phyloP scores from a whole-genome alignment of 2,329 filamentous ascomycete genomes.

The Cytospora schulzeri region DNA sequence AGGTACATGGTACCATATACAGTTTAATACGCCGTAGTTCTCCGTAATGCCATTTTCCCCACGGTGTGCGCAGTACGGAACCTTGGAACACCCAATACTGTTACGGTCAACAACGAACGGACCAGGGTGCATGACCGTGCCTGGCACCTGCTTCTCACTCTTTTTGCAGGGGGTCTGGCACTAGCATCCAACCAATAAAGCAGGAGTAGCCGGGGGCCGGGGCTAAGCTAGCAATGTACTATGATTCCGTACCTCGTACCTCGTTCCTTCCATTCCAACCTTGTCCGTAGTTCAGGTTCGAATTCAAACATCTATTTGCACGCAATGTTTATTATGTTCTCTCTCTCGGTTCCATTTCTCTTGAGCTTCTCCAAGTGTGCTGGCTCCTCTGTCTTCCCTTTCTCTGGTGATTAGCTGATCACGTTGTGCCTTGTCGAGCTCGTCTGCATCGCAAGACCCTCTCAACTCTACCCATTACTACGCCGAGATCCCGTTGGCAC shows the following conservation, averaged over 20 bases:
- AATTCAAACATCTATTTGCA: constrained; percentile 4
- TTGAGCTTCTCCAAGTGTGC: constrained; percentile 16
- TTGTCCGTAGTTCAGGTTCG: constrained; percentile 15
- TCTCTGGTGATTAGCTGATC: constrained; percentile 17
- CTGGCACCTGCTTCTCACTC: constrained; percentile 1
- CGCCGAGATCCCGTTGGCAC: not conserved
- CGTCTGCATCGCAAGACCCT: not conserved
- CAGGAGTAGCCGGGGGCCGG: not conserved
- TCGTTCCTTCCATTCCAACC: constrained; percentile 21
- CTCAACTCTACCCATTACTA: not conserved
- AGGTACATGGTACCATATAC: not conserved
- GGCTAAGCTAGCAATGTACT: constrained; percentile 1
- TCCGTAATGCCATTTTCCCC: not conserved
- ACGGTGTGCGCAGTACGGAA: not conserved
- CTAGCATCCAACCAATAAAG: not conserved
- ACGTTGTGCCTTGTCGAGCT: constrained; percentile 12
- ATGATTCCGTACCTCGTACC: constrained; percentile 21
- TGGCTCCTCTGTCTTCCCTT: constrained; percentile 9
- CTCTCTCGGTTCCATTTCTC: constrained; percentile 7
- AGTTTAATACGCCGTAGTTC: not conserved
- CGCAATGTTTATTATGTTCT: not conserved
- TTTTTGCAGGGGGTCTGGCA: not conserved
- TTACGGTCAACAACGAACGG: not conserved
- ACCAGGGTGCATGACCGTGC: not conserved
- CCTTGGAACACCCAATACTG: not conserved